These are phyloP conservation scores for Epichloe uncinata DNA, from an alignment of 2,329 filamentous ascomycete genomes.

Conservation along the genomic window DNA sequence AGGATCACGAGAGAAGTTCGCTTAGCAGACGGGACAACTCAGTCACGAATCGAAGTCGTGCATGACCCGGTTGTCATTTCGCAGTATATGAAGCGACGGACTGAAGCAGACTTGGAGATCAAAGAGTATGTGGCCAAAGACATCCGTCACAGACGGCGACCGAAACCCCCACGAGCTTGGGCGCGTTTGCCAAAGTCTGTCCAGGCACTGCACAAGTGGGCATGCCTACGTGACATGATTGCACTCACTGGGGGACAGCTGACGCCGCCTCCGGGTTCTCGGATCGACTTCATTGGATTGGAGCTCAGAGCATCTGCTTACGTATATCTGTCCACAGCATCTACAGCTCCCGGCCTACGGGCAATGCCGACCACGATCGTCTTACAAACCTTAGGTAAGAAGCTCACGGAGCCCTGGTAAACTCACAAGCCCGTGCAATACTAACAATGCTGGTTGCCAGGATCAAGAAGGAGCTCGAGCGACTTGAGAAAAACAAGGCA, in stretches of 20 bases:
- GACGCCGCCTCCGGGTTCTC: conserved; percentile 16
- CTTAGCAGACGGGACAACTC: conserved; percentile 34
- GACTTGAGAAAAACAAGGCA: conserved; percentile 84
- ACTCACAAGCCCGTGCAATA: neutral
- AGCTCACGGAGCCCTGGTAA: neutral
- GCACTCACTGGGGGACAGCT: conserved; percentile 9
- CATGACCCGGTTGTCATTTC: conserved; percentile 78
- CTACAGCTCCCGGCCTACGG: conserved; percentile 35
- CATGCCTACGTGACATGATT: conserved; percentile 8
- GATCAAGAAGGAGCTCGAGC: conserved; percentile 54
- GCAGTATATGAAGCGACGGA: conserved; percentile 70
- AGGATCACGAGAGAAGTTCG: conserved; percentile 56
- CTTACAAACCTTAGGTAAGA: conserved; percentile 29
- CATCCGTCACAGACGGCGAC: conserved; percentile 4
- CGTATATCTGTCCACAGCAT: conserved; percentile 29
- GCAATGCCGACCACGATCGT: conserved; percentile 37
- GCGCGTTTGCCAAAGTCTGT: conserved; percentile 8
- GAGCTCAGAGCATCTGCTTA: conserved; percentile 25
- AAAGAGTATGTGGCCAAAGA: conserved; percentile 48
- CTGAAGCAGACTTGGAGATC: conserved; percentile 55
- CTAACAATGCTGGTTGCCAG: conserved; percentile 9
- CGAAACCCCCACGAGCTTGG: conserved; percentile 8
- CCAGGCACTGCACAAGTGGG: conserved; percentile 11
- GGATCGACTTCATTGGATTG: conserved; percentile 19
- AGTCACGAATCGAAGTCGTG: conserved; percentile 54